Conservation (phyloP, 805 yeast species). For the Wickerhamiella shivajii region DNA sequence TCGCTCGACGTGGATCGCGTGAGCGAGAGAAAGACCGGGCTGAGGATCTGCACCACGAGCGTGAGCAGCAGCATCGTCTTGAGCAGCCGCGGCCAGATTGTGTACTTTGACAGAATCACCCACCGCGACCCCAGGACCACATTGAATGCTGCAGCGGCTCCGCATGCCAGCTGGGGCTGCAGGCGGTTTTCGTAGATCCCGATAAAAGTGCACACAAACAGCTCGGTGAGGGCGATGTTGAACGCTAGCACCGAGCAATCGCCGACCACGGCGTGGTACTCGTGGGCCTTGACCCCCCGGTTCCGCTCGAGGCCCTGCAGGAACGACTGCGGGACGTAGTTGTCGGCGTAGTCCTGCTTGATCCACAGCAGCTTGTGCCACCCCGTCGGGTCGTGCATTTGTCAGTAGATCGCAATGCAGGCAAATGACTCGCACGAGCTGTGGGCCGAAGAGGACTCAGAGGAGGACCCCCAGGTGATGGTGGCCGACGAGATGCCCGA, state of each 20-base stretch:
- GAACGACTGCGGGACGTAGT: conserved; percentile 71
- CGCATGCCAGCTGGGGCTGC: conserved; percentile 21
- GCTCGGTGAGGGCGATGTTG: conserved; percentile 48
- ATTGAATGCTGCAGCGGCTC: conserved; percentile 7
- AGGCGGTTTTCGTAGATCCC: conserved; percentile 29
- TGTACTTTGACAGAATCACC: too few relatives aligned
- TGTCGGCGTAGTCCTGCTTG: conserved; percentile 78
- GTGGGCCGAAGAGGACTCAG: not conserved
- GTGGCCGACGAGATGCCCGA: conserved; percentile 36
- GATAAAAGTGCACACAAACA: conserved; percentile 54
- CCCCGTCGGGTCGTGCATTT: conserved; percentile 14
- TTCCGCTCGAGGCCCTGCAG: conserved; percentile 67
- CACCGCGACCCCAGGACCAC: conserved; percentile 17
- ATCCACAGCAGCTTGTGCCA: conserved; percentile 85
- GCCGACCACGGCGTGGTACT: conserved; percentile 46
- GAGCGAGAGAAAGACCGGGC: conserved; percentile 81
- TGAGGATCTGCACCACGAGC: conserved; percentile 56
- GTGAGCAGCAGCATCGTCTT: conserved; percentile 59
- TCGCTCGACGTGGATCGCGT: conserved; percentile 84
- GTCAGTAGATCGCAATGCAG: not conserved
- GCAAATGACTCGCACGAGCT: not conserved
- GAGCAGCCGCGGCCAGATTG: conserved; percentile 25
- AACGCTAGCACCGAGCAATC: conserved; percentile 56
- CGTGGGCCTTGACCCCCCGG: conserved; percentile 54
- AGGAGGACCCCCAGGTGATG: not conserved